Conservation (phyloP, 305 asterid species). For the Fraxinus velutina region DNA sequence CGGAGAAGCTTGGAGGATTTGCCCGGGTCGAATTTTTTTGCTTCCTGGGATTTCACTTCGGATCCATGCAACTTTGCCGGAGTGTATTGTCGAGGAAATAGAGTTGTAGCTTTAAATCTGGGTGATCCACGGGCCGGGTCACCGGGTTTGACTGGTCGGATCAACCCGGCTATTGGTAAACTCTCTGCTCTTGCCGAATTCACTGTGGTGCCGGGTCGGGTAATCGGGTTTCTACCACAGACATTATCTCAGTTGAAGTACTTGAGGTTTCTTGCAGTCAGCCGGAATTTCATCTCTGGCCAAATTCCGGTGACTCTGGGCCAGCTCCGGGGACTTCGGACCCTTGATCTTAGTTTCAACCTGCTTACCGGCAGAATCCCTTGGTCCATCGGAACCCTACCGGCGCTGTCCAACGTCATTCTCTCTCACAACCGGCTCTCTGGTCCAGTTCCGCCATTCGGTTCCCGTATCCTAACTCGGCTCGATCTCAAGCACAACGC, state of each 20-base stretch:
- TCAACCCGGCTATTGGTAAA: conserved; percentile 73
- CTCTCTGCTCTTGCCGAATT: conserved; percentile 68
- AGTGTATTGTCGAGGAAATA: conserved; percentile 61
- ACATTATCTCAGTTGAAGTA: conserved; percentile 51
- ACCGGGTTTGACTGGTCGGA: conserved; percentile 67
- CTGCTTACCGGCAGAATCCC: conserved; percentile 59
- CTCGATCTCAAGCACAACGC: conserved; percentile 72
- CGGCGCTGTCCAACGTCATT: conserved; percentile 61
- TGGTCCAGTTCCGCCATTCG: conserved; percentile 66
- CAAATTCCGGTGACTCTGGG: conserved; percentile 64
- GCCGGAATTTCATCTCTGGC: conserved; percentile 76
- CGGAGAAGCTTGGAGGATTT: conserved; percentile 59
- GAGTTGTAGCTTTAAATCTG: conserved; percentile 68
- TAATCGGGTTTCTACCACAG: conserved; percentile 62
- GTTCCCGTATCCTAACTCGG: conserved; percentile 59
- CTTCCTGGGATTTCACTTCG: conserved; percentile 95
- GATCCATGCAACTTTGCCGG: conserved; percentile 94
- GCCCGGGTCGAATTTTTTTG: conserved; percentile 71
- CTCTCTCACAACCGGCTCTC: conserved; percentile 66
- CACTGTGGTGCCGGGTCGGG: conserved; percentile 79
- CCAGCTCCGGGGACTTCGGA: conserved; percentile 56
- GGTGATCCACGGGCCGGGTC: conserved; percentile 96
- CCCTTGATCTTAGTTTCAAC: conserved; percentile 85
- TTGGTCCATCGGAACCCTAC: conserved; percentile 49
- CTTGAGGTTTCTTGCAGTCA: conserved; percentile 62